These are phyloP conservation scores for Lentinula sp. DNA, from an alignment of 768 basidiomycete species.

Conservation along the genomic window DNA sequence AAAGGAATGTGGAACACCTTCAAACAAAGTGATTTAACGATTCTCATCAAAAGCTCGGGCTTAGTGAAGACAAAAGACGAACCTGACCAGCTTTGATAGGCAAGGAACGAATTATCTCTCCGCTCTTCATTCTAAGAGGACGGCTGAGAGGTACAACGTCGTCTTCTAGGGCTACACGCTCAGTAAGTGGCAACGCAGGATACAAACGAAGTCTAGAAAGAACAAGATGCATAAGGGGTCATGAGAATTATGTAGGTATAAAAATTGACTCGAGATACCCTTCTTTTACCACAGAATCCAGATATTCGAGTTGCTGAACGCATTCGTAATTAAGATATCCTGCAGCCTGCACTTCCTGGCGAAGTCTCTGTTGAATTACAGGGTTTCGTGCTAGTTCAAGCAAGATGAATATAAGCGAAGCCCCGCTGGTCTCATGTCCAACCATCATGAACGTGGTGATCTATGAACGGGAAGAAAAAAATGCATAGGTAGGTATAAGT, in stretches of 20 bases:
- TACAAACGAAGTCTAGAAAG: conserved; percentile 29
- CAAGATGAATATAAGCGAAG: conserved; percentile 28
- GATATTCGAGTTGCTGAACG: conserved; percentile 28
- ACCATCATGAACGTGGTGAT: conserved; percentile 13
- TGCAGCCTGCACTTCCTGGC: conserved; percentile 28
- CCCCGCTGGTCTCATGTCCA: conserved; percentile 33
- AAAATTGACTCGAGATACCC: conserved; percentile 16
- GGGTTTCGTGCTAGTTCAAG: conserved; percentile 31
- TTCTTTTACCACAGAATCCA: conserved; percentile 38
- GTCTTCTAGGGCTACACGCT: conserved; percentile 31
- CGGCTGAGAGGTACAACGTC: conserved; percentile 34
- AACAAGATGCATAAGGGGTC: background rate
- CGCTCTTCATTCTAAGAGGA: conserved; percentile 23
- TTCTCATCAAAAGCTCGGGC: background rate
- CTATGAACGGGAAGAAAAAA: background rate
- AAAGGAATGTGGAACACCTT: conserved; percentile 30
- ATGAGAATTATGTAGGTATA: background rate
- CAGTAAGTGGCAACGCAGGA: conserved; percentile 31
- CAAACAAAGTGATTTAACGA: background rate
- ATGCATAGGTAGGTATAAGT: background rate
- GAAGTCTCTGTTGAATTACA: conserved; percentile 28
- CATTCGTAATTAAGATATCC: conserved; percentile 29
- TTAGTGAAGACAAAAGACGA: conserved; percentile 2
- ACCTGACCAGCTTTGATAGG: conserved; percentile 32
- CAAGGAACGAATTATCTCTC: conserved; percentile 19